phyloP scores from a whole-genome alignment of 2,329 filamentous ascomycete species.

The Acrocalymma vagum region DNA sequence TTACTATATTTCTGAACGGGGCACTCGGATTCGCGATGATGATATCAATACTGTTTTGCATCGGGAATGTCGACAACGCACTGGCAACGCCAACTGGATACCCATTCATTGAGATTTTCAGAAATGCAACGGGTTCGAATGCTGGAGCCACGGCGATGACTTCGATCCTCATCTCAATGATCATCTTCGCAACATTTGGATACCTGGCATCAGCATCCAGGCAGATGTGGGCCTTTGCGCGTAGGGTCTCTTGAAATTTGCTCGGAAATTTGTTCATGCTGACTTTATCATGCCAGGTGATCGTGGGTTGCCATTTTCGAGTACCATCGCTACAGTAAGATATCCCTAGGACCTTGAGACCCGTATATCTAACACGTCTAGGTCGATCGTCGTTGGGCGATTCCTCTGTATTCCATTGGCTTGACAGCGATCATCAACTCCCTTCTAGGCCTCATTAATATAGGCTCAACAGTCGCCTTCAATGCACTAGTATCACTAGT shows the following conservation, averaged over 20 bases:
- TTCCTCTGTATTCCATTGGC: slow-evolving; percentile 53
- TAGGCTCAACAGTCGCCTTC: slow-evolving; percentile 20
- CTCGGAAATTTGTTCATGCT: neutral
- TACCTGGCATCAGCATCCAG: slow-evolving; percentile 22
- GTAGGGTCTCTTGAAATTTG: slow-evolving; percentile 8
- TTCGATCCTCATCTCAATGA: slow-evolving; percentile 14
- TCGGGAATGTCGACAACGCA: slow-evolving; percentile 33
- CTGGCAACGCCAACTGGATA: slow-evolving; percentile 14
- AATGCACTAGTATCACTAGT: slow-evolving; percentile 15
- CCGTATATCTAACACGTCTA: no score
- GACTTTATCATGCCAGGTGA: no score
- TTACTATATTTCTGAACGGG: slow-evolving; percentile 40
- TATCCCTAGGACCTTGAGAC: no score
- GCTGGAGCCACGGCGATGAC: slow-evolving; percentile 44
- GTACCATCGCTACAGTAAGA: no score
- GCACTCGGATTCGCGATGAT: slow-evolving; percentile 32
- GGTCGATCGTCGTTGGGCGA: slow-evolving; percentile 6
- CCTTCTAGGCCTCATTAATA: slow-evolving; percentile 17
- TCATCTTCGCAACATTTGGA: slow-evolving; percentile 14
- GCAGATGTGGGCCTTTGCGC: slow-evolving; percentile 25
- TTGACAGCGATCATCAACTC: slow-evolving; percentile 9
- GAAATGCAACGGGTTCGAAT: slow-evolving; percentile 8
- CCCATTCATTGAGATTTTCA: slow-evolving; percentile 60
- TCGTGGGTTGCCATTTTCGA: no score
- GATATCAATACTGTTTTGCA: slow-evolving; percentile 43